Percentiles rank a stretch among this genome's conserved stretches.
These are phyloP conservation scores for Colletotrichum cordylinicola DNA, from an alignment of 2,329 filamentous ascomycete genomes.

Conservation along the genomic window DNA sequence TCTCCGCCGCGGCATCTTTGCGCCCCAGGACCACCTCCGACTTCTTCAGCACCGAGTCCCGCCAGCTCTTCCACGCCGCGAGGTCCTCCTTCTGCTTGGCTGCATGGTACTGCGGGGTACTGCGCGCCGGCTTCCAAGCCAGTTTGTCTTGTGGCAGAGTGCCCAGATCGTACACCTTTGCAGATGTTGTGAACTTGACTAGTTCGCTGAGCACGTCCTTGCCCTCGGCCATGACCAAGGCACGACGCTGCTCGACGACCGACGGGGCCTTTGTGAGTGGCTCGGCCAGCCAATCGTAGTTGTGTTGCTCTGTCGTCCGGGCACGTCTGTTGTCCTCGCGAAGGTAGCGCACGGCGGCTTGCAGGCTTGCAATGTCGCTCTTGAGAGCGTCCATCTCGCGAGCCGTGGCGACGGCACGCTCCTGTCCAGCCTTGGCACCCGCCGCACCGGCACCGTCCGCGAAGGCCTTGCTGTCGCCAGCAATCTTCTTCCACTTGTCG, in stretches of 20 bases:
- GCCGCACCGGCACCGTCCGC: slow-evolving; percentile 55
- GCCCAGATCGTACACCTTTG: slow-evolving; percentile 65
- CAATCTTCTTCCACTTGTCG: slow-evolving; percentile 75
- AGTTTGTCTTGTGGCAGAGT: slow-evolving; percentile 63
- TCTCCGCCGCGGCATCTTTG: slow-evolving; percentile 25
- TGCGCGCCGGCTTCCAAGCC: slow-evolving; percentile 69
- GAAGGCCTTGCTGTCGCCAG: slow-evolving; percentile 64
- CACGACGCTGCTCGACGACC: slow-evolving; percentile 54
- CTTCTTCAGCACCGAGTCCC: slow-evolving; percentile 60
- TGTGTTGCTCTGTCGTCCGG: slow-evolving; percentile 60
- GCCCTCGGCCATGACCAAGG: slow-evolving; percentile 64
- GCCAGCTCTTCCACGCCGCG: slow-evolving; percentile 66
- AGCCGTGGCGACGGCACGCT: slow-evolving; percentile 72
- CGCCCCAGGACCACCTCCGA: slow-evolving; percentile 42
- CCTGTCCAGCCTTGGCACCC: slow-evolving; percentile 63
- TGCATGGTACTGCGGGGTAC: slow-evolving; percentile 70
- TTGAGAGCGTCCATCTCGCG: slow-evolving; percentile 77
- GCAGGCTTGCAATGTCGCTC: slow-evolving; percentile 68
- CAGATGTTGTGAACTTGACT: slow-evolving; percentile 62
- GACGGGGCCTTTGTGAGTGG: slow-evolving; percentile 57
- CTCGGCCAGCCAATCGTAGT: slow-evolving; percentile 67
- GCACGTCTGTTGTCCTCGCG: slow-evolving; percentile 71
- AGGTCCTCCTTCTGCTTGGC: slow-evolving; percentile 71
- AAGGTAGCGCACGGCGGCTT: slow-evolving; percentile 71
- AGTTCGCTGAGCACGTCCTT: slow-evolving; percentile 70